Percentiles rank a stretch among this genome's conserved stretches.
Evolutionary conservation across 768 basidiomycete genomes (phyloP).

Genomic region (Antrodiella citrinella): DNA sequence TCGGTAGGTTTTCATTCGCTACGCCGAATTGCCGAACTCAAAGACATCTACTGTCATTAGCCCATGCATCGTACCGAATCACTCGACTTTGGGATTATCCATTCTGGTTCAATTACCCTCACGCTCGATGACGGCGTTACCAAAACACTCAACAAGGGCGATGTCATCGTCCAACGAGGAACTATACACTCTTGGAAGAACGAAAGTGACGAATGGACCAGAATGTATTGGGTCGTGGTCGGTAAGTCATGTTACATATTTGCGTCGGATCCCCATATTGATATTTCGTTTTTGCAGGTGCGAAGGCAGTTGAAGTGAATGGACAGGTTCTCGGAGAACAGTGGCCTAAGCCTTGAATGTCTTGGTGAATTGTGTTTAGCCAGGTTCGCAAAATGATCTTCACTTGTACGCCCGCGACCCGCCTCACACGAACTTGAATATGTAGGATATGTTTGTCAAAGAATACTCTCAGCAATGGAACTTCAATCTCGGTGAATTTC

Average conservation of each 20-base stretch:
- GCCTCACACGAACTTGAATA: no score
- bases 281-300: neutral
- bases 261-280: neutral
- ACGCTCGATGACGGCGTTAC: constrained; percentile 17
- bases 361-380: neutral
- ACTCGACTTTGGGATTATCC: constrained; percentile 19
- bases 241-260: constrained; percentile 6
- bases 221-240: constrained; percentile 18
- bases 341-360: neutral
- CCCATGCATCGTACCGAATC: constrained; percentile 16
- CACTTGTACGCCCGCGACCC: neutral
- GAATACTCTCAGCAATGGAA: no score
- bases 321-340: neutral
- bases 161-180: constrained; percentile 19
- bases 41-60: constrained; percentile 1
- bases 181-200: constrained; percentile 20
- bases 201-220: constrained; percentile 17
- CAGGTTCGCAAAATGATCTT: neutral
- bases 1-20: constrained; percentile 2
- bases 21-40: no score
- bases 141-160: constrained; percentile 15
- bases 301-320: neutral
- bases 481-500: no score
- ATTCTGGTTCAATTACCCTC: constrained; percentile 13
- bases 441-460: no score